Percentiles rank a stretch among this genome's conserved stretches.
phyloP scores from a whole-genome alignment of 495 filamentous ascomycete genomes.

The Penicillium macrosclerotiorum region DNA sequence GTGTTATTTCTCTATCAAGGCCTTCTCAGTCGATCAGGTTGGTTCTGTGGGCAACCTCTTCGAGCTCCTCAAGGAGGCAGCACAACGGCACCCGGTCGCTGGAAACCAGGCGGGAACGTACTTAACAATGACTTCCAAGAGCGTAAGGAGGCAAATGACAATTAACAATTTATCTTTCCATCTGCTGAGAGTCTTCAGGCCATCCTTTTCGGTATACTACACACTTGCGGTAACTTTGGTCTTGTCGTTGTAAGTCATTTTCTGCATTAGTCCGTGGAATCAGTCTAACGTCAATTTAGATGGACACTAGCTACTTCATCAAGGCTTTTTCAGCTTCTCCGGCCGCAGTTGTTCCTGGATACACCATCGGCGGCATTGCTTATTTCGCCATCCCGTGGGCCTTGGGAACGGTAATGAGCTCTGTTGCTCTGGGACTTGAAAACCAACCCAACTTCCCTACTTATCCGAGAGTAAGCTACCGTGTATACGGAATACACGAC shows the following conservation, averaged over 20 bases:
- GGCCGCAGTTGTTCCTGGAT: constrained; percentile 39
- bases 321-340: constrained; percentile 45
- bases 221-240: constrained; percentile 41
- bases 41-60: constrained; percentile 45
- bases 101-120: constrained; percentile 49
- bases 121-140: constrained; percentile 49
- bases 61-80: constrained; percentile 45
- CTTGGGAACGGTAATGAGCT: constrained; percentile 42
- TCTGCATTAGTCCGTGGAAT: background rate
- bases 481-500: too few species aligned
- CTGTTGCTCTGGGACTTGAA: constrained; percentile 39
- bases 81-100: constrained; percentile 36
- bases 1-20: constrained; percentile 48
- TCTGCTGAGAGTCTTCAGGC: constrained; percentile 19
- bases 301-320: constrained; percentile 48
- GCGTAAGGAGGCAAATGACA: constrained; percentile 18
- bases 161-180: background rate
- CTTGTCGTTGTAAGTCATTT: constrained; percentile 33
- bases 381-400: constrained; percentile 47
- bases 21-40: constrained; percentile 34
- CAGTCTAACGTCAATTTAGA: constrained; percentile 20
- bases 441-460: constrained; percentile 42
- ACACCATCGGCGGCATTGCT: constrained; percentile 43
- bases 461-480: constrained; percentile 37
- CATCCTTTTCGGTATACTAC: constrained; percentile 45